Base-by-base conservation (phyloP, 345 rosid genomes). In the Citrus glauca region DNA sequence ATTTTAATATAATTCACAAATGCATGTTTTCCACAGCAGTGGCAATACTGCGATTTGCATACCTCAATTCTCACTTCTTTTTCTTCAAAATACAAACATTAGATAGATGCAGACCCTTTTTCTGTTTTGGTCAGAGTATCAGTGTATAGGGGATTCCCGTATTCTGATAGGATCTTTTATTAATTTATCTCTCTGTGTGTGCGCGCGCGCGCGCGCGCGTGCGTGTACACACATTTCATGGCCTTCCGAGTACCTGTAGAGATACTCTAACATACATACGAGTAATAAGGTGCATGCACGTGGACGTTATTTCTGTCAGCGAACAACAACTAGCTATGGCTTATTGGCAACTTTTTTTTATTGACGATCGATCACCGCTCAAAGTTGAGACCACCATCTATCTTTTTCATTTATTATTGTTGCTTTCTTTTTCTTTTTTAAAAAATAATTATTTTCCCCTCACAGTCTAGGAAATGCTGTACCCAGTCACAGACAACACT, bases 201-300 rank as follows among this genome's bases (percentile, higher is more conserved):
- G n/a, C n/a, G n/a, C n/a, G n/a, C n/a, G n/a, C n/a, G n/a, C n/a
- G n/a, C n/a, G n/a, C n/a, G n/a, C n/a, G n/a, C n/a, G n/a, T n/a
- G n/a, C n/a, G n/a, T n/a, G n/a, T n/a, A n/a, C n/a, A n/a, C n/a
- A n/a, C n/a, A n/a, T n/a, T n/a, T n/a, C n/a, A n/a, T n/a, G 82
- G 76, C 79, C 76, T 48, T 74, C 69, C 64, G 35, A 8, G 67
- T 64, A 13, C 42, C 75, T 62, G 82, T 75, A 64, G 82, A 50
- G 78, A 24, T 79, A 40, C 45, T 10, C 6, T 55, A 14, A 14
- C 10, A 55, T 56, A 56, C 42, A 8, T 38, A 38, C 20, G 7
- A 17, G 9, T 56, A 17, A 7, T 8, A 40, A 2, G 66, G 70
- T 63, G 37, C 77, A 14, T 38, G 72, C 83, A 80, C 72, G 83